Evolutionary conservation across 495 filamentous ascomycete genomes (phyloP), one percentile per base, ranked within the genome.

Genomic region (Geoglossum glabrum): DNA sequence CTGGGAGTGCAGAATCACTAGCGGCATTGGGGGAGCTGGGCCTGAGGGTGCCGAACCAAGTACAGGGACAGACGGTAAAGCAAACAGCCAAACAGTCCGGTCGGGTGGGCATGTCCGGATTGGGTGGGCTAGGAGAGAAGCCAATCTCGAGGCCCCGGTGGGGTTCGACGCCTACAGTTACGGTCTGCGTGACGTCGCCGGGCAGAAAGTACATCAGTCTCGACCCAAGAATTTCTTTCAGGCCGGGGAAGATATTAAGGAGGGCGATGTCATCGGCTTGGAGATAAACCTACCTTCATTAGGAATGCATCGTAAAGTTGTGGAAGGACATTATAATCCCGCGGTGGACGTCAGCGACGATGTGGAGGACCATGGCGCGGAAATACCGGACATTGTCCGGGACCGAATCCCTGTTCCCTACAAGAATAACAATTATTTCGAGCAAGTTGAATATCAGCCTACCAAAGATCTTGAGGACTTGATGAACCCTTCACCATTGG

Each of bases 101-200:
- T 43, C 31, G 55, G 54, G 26, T 55, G 87, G 85, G 33, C 89
- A 98, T 68, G 84, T 96, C 10, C 81, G 93, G 13, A 75, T 97
- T 56, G 93, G 93, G 1, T 96, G 87, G 69, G 89, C 92, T 0
- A 73, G 93, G 56, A 76, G 90, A 33, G 93, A 99, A 64, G 88
- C 90, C 10, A 86, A 87, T 19, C 72, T 95, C 2, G 93, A 97
- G 63, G 86, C 86, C 15, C 92, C 93, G 10, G 87, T 96, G 13
- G 93, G 93, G 0, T 95, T 90, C 62, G 92, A 99, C 67, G 89
- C 86, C 34, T 97, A 97, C 68, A 92, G 88, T 50, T 99, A 99
- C 66, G 93, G 86, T 21, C 77, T 99, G 57, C 82, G 90, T 23
- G 93, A 97, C 64, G 80, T 87, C 13, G 77, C 80, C 13, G 90